Percentiles rank a stretch among this genome's conserved stretches.
Conservation (phyloP, 2,329 filamentous ascomycete genomes). For the Mycogone perniciosa region DNA sequence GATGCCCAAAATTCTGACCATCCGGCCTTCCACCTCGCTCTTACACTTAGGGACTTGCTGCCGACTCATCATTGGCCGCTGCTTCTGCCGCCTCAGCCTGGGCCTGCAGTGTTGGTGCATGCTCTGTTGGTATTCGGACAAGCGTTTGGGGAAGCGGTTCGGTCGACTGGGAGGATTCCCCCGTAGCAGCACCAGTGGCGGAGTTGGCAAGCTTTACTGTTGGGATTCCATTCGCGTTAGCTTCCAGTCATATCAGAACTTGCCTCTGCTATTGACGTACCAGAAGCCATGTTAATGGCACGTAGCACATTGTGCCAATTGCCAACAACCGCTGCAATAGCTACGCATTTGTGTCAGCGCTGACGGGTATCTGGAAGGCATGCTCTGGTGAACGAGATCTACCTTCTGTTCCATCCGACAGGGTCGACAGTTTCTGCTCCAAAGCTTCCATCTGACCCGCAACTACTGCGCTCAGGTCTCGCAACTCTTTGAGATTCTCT, state of each 20-base stretch:
- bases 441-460: slow-evolving; percentile 77
- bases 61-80: slow-evolving; percentile 32
- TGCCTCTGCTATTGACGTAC: slow-evolving; percentile 41
- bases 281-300: slow-evolving; percentile 80
- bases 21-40: not conserved
- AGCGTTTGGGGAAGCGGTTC: slow-evolving; percentile 70
- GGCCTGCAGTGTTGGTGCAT: slow-evolving; percentile 58
- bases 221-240: not conserved
- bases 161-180: slow-evolving; percentile 35
- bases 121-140: slow-evolving; percentile 78
- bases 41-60: not conserved
- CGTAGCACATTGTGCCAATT: slow-evolving; percentile 86
- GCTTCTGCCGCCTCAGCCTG: slow-evolving; percentile 48
- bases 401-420: slow-evolving; percentile 80
- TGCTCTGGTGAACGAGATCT: slow-evolving; percentile 12
- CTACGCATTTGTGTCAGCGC: slow-evolving; percentile 38
- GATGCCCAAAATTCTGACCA: not conserved
- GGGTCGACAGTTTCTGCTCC: slow-evolving; percentile 68
- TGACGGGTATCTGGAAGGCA: not conserved
- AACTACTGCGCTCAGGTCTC: slow-evolving; percentile 70
- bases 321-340: slow-evolving; percentile 74
- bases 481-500: slow-evolving; percentile 69
- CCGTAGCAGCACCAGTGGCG: slow-evolving; percentile 31
- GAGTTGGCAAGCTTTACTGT: slow-evolving; percentile 65
- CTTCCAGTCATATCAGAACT: not conserved